phyloP scores from a whole-genome alignment of 176 grass and related monocot genomes.

The Phoenix roebelenii region DNA sequence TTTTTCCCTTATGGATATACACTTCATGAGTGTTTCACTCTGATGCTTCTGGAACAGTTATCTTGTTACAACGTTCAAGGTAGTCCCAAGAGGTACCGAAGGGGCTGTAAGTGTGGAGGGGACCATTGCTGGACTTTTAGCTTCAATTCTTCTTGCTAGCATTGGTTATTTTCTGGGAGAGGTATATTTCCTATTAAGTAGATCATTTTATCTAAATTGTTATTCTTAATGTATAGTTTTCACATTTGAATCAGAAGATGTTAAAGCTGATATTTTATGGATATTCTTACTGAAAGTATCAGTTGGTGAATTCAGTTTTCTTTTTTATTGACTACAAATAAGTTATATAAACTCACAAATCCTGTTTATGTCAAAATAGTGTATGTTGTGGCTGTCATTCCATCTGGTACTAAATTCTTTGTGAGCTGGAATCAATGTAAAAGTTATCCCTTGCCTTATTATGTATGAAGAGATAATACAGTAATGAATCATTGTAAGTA shows the following conservation, averaged over 20 bases:
- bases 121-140: constrained; percentile 70
- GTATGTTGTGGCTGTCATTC: no score
- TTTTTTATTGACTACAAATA: no score
- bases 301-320: no score
- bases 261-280: no score
- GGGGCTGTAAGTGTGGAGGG: constrained; percentile 86
- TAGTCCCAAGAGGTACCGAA: constrained; percentile 85
- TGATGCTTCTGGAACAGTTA: constrained; percentile 68
- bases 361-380: no score
- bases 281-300: no score
- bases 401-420: no score
- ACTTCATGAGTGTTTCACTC: constrained; percentile 9
- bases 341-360: no score
- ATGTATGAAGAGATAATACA: no score
- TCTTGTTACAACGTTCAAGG: constrained; percentile 76
- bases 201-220: neutral
- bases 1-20: neutral
- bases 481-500: no score
- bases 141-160: constrained; percentile 51
- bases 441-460: no score
- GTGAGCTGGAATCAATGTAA: no score
- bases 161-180: constrained; percentile 62
- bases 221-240: neutral
- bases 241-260: neutral
- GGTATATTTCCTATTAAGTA: constrained; percentile 29